Conservation (phyloP, 305 asterid species). For the Fraxinus nigra region DNA sequence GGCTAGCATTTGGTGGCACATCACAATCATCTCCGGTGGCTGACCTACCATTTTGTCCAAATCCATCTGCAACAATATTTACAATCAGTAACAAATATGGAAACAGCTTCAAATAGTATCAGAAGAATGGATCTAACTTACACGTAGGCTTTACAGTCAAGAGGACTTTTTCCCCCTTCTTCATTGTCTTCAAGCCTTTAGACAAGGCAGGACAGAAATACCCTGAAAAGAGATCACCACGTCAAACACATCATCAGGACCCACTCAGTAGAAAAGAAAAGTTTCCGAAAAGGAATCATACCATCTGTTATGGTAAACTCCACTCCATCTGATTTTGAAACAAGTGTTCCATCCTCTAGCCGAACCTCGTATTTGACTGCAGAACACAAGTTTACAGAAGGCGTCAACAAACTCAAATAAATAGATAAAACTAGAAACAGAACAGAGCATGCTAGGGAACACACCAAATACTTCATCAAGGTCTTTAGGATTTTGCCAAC, state of each 20-base stretch:
- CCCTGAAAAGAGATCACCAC: conserved; percentile 37
- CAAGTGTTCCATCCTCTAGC: conserved; percentile 67
- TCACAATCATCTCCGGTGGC: conserved; percentile 60
- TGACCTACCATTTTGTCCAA: conserved; percentile 77
- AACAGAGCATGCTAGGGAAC: not conserved
- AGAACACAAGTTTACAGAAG: not conserved
- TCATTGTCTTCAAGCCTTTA: conserved; percentile 88
- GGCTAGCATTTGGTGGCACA: conserved; percentile 73
- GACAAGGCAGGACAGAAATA: conserved; percentile 88
- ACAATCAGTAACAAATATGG: not conserved
- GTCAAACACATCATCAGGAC: not conserved
- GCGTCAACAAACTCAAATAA: not conserved
- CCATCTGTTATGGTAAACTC: conserved; percentile 82
- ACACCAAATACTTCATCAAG: conserved; percentile 77
- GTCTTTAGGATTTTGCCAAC: conserved; percentile 92
- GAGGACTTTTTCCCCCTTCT: conserved; percentile 79
- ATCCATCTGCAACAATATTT: conserved; percentile 60
- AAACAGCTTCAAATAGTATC: not conserved
- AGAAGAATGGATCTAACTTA: conserved; percentile 26
- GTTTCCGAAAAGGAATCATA: not conserved
- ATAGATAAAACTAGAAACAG: not conserved
- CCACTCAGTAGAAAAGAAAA: not conserved
- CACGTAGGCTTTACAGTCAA: conserved; percentile 82
- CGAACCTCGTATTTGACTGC: conserved; percentile 78
- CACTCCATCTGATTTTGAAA: conserved; percentile 61